Percentiles rank a stretch among this genome's conserved stretches.
Conservation (phyloP, 2,329 filamentous ascomycete species). For the Epichloe coenophiala region DNA sequence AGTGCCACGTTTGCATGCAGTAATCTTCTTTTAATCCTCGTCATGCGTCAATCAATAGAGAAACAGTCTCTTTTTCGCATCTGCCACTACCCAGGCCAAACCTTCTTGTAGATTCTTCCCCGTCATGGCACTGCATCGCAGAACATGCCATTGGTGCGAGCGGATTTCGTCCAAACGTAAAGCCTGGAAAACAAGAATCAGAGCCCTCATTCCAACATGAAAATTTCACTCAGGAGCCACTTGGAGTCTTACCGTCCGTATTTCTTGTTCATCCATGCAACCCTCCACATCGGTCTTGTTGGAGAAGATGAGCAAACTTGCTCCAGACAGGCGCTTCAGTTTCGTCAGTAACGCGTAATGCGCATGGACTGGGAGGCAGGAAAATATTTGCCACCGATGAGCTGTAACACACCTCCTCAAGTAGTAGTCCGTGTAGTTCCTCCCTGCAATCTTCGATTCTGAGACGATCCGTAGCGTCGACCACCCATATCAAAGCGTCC, state of each 20-base stretch:
- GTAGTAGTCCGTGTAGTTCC: conserved; percentile 73
- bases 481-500: conserved; percentile 94
- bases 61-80: conserved; percentile 89
- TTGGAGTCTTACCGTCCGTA: conserved; percentile 46
- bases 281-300: conserved; percentile 94
- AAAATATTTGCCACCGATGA: background rate
- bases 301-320: conserved; percentile 83
- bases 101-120: conserved; percentile 77
- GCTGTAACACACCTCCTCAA: conserved; percentile 64
- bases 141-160: conserved; percentile 87
- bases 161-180: conserved; percentile 70
- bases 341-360: conserved; percentile 13
- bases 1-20: background rate
- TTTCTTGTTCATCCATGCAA: conserved; percentile 78
- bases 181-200: conserved; percentile 31
- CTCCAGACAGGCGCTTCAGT: conserved; percentile 70
- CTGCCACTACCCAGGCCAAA: conserved; percentile 87
- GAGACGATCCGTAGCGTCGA: conserved; percentile 89
- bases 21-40: background rate
- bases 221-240: background rate
- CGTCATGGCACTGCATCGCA: conserved; percentile 92
- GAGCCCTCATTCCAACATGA: conserved; percentile 14
- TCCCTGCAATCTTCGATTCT: conserved; percentile 76
- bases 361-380: background rate
- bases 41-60: conserved; percentile 49